Conservation (phyloP, 2,329 filamentous ascomycete genomes). For the Pseudopyrenochaeta lycopersici region DNA sequence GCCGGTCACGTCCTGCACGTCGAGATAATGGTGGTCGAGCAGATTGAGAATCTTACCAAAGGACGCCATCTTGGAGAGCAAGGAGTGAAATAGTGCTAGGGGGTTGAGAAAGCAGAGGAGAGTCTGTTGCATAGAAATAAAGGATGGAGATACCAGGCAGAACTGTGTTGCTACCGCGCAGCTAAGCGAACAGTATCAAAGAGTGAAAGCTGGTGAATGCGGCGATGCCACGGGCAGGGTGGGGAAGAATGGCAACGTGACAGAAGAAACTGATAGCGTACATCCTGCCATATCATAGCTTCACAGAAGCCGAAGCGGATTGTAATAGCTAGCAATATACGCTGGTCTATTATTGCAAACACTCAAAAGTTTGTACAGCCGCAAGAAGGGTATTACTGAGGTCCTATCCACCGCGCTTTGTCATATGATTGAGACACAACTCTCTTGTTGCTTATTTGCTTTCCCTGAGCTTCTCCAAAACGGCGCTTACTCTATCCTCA, state of each 20-base stretch:
- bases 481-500: slow-evolving; percentile 50
- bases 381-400: slow-evolving; percentile 31
- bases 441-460: slow-evolving; percentile 28
- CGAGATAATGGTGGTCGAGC: slow-evolving; percentile 41
- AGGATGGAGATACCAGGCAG: slow-evolving; percentile 8
- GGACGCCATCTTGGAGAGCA: slow-evolving; percentile 34
- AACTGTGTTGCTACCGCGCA: slow-evolving; percentile 3
- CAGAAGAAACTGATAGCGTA: neutral
- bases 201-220: slow-evolving; percentile 9
- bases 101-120: neutral
- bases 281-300: neutral
- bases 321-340: slow-evolving; percentile 10
- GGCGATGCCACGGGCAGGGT: neutral
- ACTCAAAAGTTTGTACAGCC: slow-evolving; percentile 10
- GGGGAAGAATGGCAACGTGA: neutral
- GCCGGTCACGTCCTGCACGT: slow-evolving; percentile 42
- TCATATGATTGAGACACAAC: neutral
- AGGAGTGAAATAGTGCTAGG: neutral
- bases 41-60: slow-evolving; percentile 41
- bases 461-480: slow-evolving; percentile 47
- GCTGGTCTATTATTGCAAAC: slow-evolving; percentile 4
- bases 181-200: slow-evolving; percentile 13
- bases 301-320: neutral
- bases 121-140: neutral
- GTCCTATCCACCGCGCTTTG: slow-evolving; percentile 3